These are phyloP conservation scores for Odontarrhena argentea DNA, from an alignment of 345 rosid genomes.

Conservation along the genomic window DNA sequence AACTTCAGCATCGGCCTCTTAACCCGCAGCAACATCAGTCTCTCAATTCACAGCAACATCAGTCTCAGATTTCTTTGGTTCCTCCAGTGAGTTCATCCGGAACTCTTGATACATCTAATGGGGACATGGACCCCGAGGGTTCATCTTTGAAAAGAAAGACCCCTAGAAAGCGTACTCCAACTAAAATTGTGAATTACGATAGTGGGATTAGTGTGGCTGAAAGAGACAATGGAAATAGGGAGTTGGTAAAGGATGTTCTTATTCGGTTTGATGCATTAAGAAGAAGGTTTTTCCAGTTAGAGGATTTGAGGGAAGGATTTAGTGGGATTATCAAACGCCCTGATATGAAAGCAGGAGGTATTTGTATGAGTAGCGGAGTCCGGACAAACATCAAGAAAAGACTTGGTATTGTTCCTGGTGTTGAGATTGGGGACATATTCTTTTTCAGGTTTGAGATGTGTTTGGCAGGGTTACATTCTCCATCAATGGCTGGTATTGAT, in stretches of 20 bases:
- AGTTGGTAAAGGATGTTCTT: conserved; percentile 45
- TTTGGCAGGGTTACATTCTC: conserved; percentile 79
- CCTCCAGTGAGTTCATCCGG: conserved; percentile 62
- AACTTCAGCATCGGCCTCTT: conserved; percentile 19
- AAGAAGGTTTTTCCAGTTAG: conserved; percentile 54
- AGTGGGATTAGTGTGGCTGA: conserved; percentile 42
- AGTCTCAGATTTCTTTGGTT: conserved; percentile 25
- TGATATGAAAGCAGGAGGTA: conserved; percentile 55
- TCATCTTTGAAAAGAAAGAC: conserved; percentile 36
- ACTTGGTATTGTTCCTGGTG: conserved; percentile 73
- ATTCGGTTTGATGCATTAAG: conserved; percentile 52
- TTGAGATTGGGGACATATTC: conserved; percentile 83
- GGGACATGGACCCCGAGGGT: conserved; percentile 6
- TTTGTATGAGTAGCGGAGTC: conserved; percentile 61
- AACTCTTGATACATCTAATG: conserved; percentile 43
- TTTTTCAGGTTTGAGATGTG: conserved; percentile 86
- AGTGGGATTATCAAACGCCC: conserved; percentile 42
- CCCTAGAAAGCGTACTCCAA: conserved; percentile 17
- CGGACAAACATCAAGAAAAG: conserved; percentile 69
- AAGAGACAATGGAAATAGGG: conserved; percentile 48
- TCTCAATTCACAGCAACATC: not conserved
- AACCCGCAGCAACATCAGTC: conserved; percentile 1
- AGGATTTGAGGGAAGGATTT: conserved; percentile 47
- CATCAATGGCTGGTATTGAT: conserved; percentile 90
- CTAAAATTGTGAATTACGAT: conserved; percentile 27